phyloP scores from a whole-genome alignment of 2,329 filamentous ascomycete genomes.

The Chrysosphaeria jannelii region DNA sequence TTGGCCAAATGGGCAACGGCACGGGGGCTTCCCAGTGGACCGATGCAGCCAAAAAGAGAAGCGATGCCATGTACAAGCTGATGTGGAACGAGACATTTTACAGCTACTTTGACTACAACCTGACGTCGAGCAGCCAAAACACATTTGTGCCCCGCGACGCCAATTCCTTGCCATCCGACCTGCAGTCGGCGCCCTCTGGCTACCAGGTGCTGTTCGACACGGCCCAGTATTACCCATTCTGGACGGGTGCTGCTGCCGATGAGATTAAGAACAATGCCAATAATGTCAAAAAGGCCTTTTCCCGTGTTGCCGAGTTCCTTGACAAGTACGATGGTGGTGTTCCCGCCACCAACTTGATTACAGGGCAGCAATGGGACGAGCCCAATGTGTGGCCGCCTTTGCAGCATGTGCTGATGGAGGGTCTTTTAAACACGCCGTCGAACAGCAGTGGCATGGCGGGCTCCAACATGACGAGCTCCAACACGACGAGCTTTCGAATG shows the following conservation, averaged over 20 bases:
- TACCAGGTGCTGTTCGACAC: constrained; percentile 25
- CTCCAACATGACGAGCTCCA: constrained; percentile 19
- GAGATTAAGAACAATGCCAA: constrained; percentile 25
- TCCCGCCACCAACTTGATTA: constrained; percentile 27
- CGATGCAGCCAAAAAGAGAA: constrained; percentile 17
- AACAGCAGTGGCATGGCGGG: constrained; percentile 19
- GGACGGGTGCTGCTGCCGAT: constrained; percentile 30
- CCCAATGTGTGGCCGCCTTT: constrained; percentile 41
- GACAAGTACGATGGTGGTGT: constrained; percentile 22
- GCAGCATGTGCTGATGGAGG: constrained; percentile 31
- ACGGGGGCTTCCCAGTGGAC: constrained; percentile 10
- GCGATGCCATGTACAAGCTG: constrained; percentile 28
- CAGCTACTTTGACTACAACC: constrained; percentile 40
- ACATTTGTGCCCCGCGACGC: constrained; percentile 19
- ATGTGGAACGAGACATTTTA: constrained; percentile 32
- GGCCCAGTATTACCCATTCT: constrained; percentile 37
- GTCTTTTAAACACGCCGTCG: constrained; percentile 23
- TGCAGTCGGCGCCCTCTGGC: constrained; percentile 17
- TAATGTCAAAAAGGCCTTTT: constrained; percentile 22
- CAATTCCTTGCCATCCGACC: constrained; percentile 14
- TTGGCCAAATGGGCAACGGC: constrained; percentile 18
- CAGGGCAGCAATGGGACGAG: constrained; percentile 39
- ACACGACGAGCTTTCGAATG: too few relatives aligned
- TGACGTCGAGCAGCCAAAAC: constrained; percentile 24
- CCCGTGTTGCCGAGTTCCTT: constrained; percentile 21